Conservation (phyloP, 345 rosid genomes). For the Mallotus nudiflorus region DNA sequence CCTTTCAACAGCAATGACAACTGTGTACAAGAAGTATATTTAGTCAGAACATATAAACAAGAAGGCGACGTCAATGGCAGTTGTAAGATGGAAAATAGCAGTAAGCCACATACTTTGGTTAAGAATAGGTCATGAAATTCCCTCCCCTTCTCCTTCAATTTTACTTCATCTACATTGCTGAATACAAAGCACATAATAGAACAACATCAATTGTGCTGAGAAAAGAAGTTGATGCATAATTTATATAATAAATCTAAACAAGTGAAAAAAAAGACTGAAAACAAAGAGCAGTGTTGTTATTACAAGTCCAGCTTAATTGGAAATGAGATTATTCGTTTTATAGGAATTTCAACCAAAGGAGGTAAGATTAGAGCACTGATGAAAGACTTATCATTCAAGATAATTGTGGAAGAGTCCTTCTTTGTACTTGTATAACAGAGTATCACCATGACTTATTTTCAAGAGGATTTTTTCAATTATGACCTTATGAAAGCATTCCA, state of each 20-base stretch:
- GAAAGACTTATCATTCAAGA: too few relatives aligned
- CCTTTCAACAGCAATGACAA: conserved; percentile 86
- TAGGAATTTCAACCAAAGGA: too few relatives aligned
- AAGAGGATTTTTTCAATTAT: too few relatives aligned
- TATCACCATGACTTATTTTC: too few relatives aligned
- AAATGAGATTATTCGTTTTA: too few relatives aligned
- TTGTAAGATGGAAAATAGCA: neutral
- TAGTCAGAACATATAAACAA: conserved; percentile 30
- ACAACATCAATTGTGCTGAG: conserved; percentile 8
- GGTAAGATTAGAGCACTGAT: too few relatives aligned
- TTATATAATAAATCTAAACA: conserved; percentile 3
- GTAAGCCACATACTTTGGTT: conserved; percentile 57
- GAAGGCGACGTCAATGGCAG: neutral
- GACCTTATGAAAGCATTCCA: too few relatives aligned
- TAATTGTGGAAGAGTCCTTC: too few relatives aligned
- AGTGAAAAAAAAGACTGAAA: neutral
- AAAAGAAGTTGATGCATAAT: conserved; percentile 8
- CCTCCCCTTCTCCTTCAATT: conserved; percentile 89
- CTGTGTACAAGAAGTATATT: conserved; percentile 40
- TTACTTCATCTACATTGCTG: conserved; percentile 86
- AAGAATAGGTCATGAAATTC: conserved; percentile 84
- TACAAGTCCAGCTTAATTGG: too few relatives aligned
- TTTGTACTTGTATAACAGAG: too few relatives aligned
- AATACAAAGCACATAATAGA: conserved; percentile 26
- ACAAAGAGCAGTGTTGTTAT: too few relatives aligned